Conservation (phyloP, 1,284 basidiomycete genomes). For the Puccinia triticina region DNA sequence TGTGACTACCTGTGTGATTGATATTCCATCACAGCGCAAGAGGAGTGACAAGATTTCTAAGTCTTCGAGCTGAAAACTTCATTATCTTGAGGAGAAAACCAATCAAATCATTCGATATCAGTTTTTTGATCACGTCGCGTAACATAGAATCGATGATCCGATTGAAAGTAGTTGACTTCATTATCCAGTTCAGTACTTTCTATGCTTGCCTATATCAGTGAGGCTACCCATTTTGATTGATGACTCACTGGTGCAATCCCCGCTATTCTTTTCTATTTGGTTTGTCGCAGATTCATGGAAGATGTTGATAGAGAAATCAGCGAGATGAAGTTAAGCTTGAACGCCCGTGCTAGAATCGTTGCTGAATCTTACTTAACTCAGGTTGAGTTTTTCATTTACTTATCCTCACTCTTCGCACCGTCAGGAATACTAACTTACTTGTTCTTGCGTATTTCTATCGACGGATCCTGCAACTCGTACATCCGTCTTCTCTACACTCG, state of each 20-base stretch:
- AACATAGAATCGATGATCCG: constrained; percentile 98
- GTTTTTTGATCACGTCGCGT: constrained; percentile 95
- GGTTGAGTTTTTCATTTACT: neutral
- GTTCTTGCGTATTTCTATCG: neutral
- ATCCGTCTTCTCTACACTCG: neutral
- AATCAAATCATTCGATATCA: constrained; percentile 95
- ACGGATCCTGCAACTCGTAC: neutral
- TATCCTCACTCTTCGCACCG: no score
- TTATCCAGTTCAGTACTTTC: constrained; percentile 74
- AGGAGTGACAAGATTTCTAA: constrained; percentile 99
- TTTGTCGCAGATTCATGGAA: constrained; percentile 58
- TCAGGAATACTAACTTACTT: neutral
- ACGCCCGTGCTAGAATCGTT: constrained; percentile 93
- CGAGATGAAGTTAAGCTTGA: constrained; percentile 73
- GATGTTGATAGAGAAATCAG: constrained; percentile 65
- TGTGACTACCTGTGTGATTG: neutral
- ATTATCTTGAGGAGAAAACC: constrained; percentile 93
- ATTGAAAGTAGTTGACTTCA: constrained; percentile 99
- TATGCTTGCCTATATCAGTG: constrained; percentile 1
- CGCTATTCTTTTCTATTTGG: neutral
- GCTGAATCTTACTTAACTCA: constrained; percentile 68
- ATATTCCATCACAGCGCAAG: constrained; percentile 63
- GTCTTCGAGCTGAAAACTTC: constrained; percentile 96
- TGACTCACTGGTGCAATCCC: constrained; percentile 56
- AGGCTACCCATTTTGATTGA: neutral